Evolutionary conservation across 371 early-diverging fungal genomes (phyloP), one percentile per base, ranked within the genome.

Genomic region (Mucor lusitanicus): DNA sequence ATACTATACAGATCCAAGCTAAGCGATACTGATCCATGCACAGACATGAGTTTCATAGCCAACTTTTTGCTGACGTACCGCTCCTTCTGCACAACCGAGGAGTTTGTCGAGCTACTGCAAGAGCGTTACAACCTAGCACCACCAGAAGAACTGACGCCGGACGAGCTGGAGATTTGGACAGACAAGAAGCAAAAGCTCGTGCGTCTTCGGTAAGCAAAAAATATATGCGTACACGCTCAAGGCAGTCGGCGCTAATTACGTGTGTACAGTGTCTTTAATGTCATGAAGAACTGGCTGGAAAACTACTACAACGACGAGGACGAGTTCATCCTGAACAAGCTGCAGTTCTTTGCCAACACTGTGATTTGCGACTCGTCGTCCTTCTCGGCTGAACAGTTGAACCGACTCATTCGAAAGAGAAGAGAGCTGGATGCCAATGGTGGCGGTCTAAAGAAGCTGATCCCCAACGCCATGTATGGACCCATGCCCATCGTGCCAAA

Each of bases 231-330:
- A 33, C 33, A 8, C 2, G 30, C 6, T 30, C 3, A 33, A 8
- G 7, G 33, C 33, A 33, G 33, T 33, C n/a, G n/a, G n/a, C 4
- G 4, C 7, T 33, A 33, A 33, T 8, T 1, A 33, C 9, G 37
- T 12, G 37, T 9, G 7, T 17, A 46, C 17, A 81, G 81, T 62
- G 97, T 97, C 1, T 92, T 87, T 76, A 96, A 94, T 69, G 87
- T 96, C 25, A 85, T 95, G 72, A 95, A 95, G 74, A 88, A 86
- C 6, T 97, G 97, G 97, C 80, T 97, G 7, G 96, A 96, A 69
- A 85, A 85, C 64, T 90, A 93, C 70, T 96, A 91, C 74, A 80
- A 90, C 13, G 94, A 95, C 53, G 87, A 90, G 65, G 88, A 90
- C 50, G 85, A 84, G 3, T 82, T 40, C 28, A 86, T 89, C 9